Percentiles rank a stretch among this genome's conserved stretches.
phyloP scores from a whole-genome alignment of 192 early-diverging fungal genomes.

The Backusella westeae region DNA sequence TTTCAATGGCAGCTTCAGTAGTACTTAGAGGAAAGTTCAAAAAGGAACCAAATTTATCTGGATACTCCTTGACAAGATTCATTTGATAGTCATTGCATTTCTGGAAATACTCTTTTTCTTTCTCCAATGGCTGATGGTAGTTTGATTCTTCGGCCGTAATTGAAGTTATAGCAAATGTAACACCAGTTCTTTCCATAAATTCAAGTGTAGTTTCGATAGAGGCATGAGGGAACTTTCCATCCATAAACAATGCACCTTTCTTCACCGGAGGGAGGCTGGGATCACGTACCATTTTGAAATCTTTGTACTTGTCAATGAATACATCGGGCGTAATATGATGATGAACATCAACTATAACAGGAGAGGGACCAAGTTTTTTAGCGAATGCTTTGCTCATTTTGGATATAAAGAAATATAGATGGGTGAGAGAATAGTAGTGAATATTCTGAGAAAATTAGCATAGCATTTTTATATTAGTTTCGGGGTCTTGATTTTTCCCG shows the following conservation, averaged over 20 bases:
- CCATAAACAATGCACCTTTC: background rate
- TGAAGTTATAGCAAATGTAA: background rate
- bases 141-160: background rate
- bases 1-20: background rate
- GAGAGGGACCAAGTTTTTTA: background rate
- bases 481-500: too few relatives aligned
- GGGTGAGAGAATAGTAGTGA: too few relatives aligned
- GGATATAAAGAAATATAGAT: too few relatives aligned
- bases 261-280: background rate
- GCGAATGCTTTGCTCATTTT: too few relatives aligned
- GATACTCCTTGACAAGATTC: background rate
- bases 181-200: background rate
- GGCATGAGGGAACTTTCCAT: background rate
- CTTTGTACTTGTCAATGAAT: background rate
- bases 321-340: background rate
- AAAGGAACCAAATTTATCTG: background rate
- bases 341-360: background rate
- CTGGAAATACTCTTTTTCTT: background rate
- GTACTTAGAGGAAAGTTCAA: background rate
- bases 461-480: too few relatives aligned
- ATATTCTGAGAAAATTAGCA: too few relatives aligned
- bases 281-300: background rate
- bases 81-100: background rate
- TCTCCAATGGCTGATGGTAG: background rate
- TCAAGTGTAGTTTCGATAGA: background rate